Percentiles rank a stretch among this genome's conserved stretches.
Evolutionary conservation across 2,329 filamentous ascomycete genomes (phyloP).

Genomic region (Parastagonospora nodorum): DNA sequence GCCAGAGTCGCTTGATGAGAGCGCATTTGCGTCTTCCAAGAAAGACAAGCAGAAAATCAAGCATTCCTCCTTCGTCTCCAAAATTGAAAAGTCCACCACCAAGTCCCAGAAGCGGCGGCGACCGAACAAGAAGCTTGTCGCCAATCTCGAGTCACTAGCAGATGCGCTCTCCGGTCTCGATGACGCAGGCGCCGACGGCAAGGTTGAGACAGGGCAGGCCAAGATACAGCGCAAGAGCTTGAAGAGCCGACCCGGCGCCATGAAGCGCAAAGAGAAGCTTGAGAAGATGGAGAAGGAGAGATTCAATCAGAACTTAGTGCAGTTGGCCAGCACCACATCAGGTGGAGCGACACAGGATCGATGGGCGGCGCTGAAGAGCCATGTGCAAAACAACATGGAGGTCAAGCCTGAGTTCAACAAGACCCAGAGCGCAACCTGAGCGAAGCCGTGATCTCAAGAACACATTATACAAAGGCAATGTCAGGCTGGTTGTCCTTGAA

Average conservation of each 20-base stretch:
- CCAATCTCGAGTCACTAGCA: conserved; percentile 75
- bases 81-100: conserved; percentile 67
- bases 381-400: conserved; percentile 88
- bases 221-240: conserved; percentile 77
- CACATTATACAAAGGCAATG: not conserved
- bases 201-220: conserved; percentile 53
- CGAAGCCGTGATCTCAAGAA: not conserved
- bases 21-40: conserved; percentile 72
- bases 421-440: conserved; percentile 8
- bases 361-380: conserved; percentile 82
- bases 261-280: conserved; percentile 81
- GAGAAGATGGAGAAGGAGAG: conserved; percentile 81
- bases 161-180: conserved; percentile 75
- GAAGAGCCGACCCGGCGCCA: conserved; percentile 68
- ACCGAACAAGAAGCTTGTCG: conserved; percentile 76
- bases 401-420: conserved; percentile 75
- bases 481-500: not conserved
- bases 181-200: conserved; percentile 35
- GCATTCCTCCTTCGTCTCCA: conserved; percentile 77
- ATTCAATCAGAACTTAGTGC: conserved; percentile 82
- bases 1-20: conserved; percentile 45
- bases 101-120: conserved; percentile 68
- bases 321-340: conserved; percentile 58
- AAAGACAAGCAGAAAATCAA: conserved; percentile 83
- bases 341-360: conserved; percentile 45